Base-by-base conservation (phyloP, 192 early-diverging fungal species). In the Chytriomyces sp. region DNA sequence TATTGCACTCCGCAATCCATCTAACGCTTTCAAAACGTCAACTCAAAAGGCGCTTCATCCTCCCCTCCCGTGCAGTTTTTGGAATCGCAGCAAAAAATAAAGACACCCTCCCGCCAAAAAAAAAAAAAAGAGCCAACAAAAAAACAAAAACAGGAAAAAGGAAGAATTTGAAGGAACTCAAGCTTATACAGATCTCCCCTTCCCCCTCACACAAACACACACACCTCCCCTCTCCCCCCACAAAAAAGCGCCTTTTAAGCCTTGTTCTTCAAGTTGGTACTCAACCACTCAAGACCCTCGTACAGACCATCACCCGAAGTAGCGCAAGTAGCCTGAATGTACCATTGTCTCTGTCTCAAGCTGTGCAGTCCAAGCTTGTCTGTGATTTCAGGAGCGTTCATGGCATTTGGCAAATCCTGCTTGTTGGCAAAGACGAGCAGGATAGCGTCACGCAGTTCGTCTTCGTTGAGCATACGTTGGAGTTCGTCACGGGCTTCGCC, bases 391-490 rank as follows among this genome's bases (percentile, higher is more conserved):
- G 91, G 89, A 75, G 93, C 92, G 80, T 88, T 93, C 94, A 98
- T 96, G 80, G 97, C 95, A 85, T 95, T 94, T 76, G 95, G 94
- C 76, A 97, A 85, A 91, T 99, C 97, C 84, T 99, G 97, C 90
- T 99, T 99, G 92, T 99, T 99, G 85, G 96, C 96, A 87, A 98
- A 95, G 28, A 99, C 94, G 59, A 99, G 79, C 61, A 99, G 86
- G 70, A 92, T 85, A 45, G 94, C 95, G 75, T 94, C 91, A 82
- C 93, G 92, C 67, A 98, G 92, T 85, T 97, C 96, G 82, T 96
- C 94, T 86, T 97, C 97, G 85, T 93, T 93, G 67, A 98, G 84
- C 94, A 97, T 96, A 72, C 94, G 92, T 79, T 94, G 91, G 61
- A 98, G 89, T 87, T 98, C 97, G 53, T 95, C 95, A 71, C 93